phyloP scores from a whole-genome alignment of 2,329 filamentous ascomycete species.

The Macrophomina phaseolina region DNA sequence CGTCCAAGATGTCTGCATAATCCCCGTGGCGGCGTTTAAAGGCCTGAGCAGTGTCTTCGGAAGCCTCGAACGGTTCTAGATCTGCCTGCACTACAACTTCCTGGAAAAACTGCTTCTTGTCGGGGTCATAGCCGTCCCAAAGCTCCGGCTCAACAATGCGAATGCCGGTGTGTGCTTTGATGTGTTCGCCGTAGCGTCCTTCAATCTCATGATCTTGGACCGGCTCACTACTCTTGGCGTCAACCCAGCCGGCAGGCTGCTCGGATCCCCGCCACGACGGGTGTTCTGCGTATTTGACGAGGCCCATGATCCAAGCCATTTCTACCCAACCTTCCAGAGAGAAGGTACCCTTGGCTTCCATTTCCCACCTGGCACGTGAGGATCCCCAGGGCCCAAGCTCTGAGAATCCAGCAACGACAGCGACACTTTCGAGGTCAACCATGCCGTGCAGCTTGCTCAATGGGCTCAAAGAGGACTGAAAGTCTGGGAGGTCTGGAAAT shows the following conservation, averaged over 20 bases:
- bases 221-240: constrained; percentile 35
- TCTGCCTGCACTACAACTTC: constrained; percentile 44
- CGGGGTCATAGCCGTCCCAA: constrained; percentile 34
- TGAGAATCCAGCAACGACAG: constrained; percentile 49
- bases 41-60: constrained; percentile 37
- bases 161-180: constrained; percentile 43
- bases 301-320: constrained; percentile 93
- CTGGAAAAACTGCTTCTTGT: constrained; percentile 40
- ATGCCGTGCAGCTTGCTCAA: constrained; percentile 38
- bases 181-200: constrained; percentile 39
- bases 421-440: constrained; percentile 40
- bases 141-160: constrained; percentile 39
- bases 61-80: constrained; percentile 41
- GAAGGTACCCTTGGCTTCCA: constrained; percentile 86
- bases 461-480: neutral
- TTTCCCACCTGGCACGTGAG: constrained; percentile 86
- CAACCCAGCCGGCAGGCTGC: constrained; percentile 39
- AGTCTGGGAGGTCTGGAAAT: constrained; percentile 28
- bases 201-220: constrained; percentile 41
- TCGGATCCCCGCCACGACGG: constrained; percentile 42
- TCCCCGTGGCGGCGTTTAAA: constrained; percentile 42
- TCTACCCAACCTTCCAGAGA: constrained; percentile 87
- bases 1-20: constrained; percentile 34
- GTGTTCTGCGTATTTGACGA: constrained; percentile 88
- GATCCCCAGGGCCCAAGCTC: constrained; percentile 76